Percentiles rank a stretch among this genome's conserved stretches.
Evolutionary conservation across 1,284 basidiomycete species (phyloP).

Genomic region (Flammula alnicola): DNA sequence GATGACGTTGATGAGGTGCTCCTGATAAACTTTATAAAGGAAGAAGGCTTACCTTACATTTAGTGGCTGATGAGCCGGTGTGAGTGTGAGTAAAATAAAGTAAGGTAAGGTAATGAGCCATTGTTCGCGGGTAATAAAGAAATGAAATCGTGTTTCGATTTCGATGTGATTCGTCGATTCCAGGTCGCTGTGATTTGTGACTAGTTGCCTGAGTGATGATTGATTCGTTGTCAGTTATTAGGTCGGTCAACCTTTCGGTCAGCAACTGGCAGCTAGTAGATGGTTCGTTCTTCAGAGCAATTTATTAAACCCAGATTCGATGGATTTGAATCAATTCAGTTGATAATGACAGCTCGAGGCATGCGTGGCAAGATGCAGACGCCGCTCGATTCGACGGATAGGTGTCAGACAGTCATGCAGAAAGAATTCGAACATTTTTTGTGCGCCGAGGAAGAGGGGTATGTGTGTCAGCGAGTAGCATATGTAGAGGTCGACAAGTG

Average conservation of each 20-base stretch:
- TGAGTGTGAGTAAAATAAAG: constrained; percentile 11
- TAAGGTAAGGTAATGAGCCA: constrained; percentile 25
- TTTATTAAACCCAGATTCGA: not conserved
- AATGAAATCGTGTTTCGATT: constrained; percentile 16
- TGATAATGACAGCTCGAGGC: constrained; percentile 2
- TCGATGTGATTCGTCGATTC: constrained; percentile 7
- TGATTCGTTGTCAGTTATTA: not conserved
- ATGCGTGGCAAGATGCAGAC: constrained; percentile 9
- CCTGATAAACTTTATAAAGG: constrained; percentile 12
- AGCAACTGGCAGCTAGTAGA: not conserved
- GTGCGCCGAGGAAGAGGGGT: constrained; percentile 12
- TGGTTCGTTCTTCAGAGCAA: constrained; percentile 1
- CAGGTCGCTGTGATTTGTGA: not conserved
- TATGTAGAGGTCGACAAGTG: constrained; percentile 1
- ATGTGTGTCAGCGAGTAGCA: constrained; percentile 16
- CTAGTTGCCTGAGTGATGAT: not conserved
- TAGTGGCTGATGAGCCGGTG: constrained; percentile 3
- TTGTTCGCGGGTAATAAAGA: constrained; percentile 27
- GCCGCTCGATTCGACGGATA: constrained; percentile 12
- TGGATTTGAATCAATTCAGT: constrained; percentile 12
- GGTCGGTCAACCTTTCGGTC: constrained; percentile 8
- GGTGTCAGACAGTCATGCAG: constrained; percentile 8
- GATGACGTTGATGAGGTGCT: not conserved
- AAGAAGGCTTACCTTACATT: constrained; percentile 11
- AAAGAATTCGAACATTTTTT: constrained; percentile 7